Base-by-base conservation (phyloP, 1,139 yeast species). In the Zygosaccharomyces sapae region DNA sequence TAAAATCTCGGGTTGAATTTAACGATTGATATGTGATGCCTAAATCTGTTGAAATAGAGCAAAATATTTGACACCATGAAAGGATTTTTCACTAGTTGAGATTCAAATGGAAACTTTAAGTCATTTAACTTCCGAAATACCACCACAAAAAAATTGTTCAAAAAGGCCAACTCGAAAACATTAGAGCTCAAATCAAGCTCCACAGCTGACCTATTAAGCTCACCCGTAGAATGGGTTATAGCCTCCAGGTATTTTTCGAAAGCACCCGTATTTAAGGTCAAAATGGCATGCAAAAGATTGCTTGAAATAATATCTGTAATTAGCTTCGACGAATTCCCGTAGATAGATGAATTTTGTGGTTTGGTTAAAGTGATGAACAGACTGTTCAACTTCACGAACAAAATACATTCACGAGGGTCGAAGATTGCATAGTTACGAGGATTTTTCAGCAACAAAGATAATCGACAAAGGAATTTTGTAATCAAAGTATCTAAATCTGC, bases 331-430 rank as follows among this genome's bases (percentile, higher is more conserved):
- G 62, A 52, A 8, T 53, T 55, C 27, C 53, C 53, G 42, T 66
- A 67, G 1, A 62, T 54, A 0, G 54, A 42, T 0, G 63, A 53
- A 46, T 66, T 65, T 45, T 63, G 65, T 1, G 69, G 60, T 34
- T 66, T 64, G 1, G 51, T 58, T 40, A 68, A 38, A 1, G 68
- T 57, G 7, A 66, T 38, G 5, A 63, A 46, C 44, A 67, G 42
- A 30, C 65, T 65, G 20, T 61, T 52, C 2, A 66, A 36, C 30
- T 53, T 53, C 19, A 51, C 56, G 24, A 56, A 40, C 3, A 60
- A 49, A 0, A 51, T 37, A 33, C 56, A 45, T 30, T 52, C 58
- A 4, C 51, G 45, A 9, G 59, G 55, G 36, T 61, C 57, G 9
- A 55, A 52, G 5, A 47, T 45, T 8, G 29, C 33, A 27, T 51